phyloP scores from a whole-genome alignment of 441 rosid genomes.

The Capsella rubella region DNA sequence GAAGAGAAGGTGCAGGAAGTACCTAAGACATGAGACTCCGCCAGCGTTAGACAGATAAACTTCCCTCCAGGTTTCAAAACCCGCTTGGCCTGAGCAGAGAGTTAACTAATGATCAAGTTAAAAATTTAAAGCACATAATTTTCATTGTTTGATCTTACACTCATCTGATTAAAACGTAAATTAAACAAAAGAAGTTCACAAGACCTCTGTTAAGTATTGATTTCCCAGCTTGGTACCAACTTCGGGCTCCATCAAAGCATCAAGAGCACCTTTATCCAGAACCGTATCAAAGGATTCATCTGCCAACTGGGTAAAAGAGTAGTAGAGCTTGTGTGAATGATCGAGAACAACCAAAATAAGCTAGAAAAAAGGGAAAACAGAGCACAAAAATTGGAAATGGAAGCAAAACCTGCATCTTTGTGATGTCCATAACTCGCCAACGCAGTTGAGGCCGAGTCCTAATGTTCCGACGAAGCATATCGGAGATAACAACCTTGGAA shows the following conservation, averaged over 20 bases:
- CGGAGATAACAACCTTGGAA: conserved; percentile 89
- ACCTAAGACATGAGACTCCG: conserved; percentile 95
- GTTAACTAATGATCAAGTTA: conserved; percentile 13
- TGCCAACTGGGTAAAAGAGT: conserved; percentile 49
- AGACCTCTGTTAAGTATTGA: conserved; percentile 83
- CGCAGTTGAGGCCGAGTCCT: conserved; percentile 74
- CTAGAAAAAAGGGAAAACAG: conserved; percentile 20
- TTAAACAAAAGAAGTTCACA: conserved; percentile 12
- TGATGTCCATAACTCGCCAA: conserved; percentile 98
- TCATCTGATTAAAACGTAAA: neutral
- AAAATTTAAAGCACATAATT: conserved; percentile 15
- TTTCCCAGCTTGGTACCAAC: conserved; percentile 74
- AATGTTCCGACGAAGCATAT: conserved; percentile 88
- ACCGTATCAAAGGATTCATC: conserved; percentile 69
- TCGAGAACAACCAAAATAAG: neutral
- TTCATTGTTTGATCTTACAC: conserved; percentile 23
- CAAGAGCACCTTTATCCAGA: conserved; percentile 97
- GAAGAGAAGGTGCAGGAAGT: neutral
- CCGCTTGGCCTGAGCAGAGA: conserved; percentile 73
- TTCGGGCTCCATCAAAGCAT: conserved; percentile 97
- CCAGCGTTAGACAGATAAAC: conserved; percentile 84
- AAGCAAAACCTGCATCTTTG: conserved; percentile 70
- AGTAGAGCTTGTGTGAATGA: conserved; percentile 1
- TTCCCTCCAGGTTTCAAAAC: conserved; percentile 74
- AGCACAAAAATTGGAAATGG: conserved; percentile 10